Evolutionary conservation across 495 filamentous ascomycete species (phyloP), one percentile per base, ranked within the genome.

Genomic region (Oleoguttula mirabilis): DNA sequence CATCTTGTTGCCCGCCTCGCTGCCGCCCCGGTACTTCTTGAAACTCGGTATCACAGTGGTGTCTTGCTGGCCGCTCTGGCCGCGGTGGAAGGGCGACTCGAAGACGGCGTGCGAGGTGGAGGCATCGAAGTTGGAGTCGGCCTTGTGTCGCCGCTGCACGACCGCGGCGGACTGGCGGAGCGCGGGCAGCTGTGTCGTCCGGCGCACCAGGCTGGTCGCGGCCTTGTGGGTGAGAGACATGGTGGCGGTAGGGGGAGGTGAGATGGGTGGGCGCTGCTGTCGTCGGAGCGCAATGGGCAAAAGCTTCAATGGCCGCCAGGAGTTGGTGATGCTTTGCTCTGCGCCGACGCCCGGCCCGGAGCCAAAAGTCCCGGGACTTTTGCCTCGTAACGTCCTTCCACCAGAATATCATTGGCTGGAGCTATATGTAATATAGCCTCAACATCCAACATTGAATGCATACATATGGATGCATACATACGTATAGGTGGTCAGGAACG

Each of bases 11-110:
- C 67, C 64, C 56, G 69, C 72, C 42, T 74, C 60, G 41, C 65
- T 58, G 48, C 63, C 67, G 60, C 76, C 79, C 68, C 74, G 67
- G 69, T 99, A 99, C 60, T 88, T 80, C 61, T 71, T 70, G 65
- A 93, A 99, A 66, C 82, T 80, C 47, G 92, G 92, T 56, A 96
- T 77, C 61, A 83, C 82, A 59, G 70, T 66, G 43, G 79, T 79
- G 25, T 53, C 50, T 22, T 56, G 36, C 27, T 61, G 44, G 30
- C 48, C 41, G 36, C 33, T 36, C 0, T 49, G 40, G 43, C 50
- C 48, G 43, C 55, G 57, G 56, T 55, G 56, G 66, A 69, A 62
- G 44, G 75, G 72, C 62, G 68, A 70, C 60, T 75, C 69, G 73
- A 81, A 82, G 20, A 36, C 10, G 50, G 40, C 39, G 45, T 45